Evolutionary conservation across 139 green algal species (phyloP).

Genomic region (Chlamydomonas applanata): DNA sequence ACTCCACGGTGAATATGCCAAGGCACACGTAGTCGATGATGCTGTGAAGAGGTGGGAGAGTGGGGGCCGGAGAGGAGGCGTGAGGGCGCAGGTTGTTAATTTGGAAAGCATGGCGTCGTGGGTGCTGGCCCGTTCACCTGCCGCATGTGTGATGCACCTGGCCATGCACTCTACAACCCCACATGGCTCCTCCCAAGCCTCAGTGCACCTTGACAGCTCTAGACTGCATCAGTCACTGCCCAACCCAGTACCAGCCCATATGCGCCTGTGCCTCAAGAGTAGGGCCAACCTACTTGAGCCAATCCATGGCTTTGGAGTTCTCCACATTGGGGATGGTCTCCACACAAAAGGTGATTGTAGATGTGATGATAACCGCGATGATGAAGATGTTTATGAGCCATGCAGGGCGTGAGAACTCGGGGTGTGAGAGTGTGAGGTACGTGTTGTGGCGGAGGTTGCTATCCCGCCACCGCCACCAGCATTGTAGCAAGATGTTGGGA

Average conservation of each 20-base stretch:
- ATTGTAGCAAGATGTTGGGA: not conserved
- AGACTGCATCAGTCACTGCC: too few species aligned
- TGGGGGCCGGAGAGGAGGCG: too few species aligned
- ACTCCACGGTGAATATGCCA: slow-evolving; percentile 27
- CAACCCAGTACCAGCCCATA: too few species aligned
- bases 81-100: too few species aligned
- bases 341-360: slow-evolving; percentile 21
- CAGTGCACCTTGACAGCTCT: too few species aligned
- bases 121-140: too few species aligned
- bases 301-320: slow-evolving; percentile 11
- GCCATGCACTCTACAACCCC: too few species aligned
- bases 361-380: slow-evolving; percentile 12
- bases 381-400: slow-evolving; percentile 1
- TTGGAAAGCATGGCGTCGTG: too few species aligned
- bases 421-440: slow-evolving; percentile 15
- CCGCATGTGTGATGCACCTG: too few species aligned
- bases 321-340: slow-evolving; percentile 10
- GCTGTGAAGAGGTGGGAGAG: too few species aligned
- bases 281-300: slow-evolving; percentile 10
- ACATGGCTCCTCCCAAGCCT: too few species aligned
- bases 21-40: slow-evolving; percentile 31
- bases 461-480: not conserved
- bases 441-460: not conserved
- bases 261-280: fast-evolving
- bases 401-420: slow-evolving; percentile 4